Percentiles rank a stretch among this genome's conserved stretches.
phyloP scores from a whole-genome alignment of 177 flowering plant genomes.

The Vitis hybrid region DNA sequence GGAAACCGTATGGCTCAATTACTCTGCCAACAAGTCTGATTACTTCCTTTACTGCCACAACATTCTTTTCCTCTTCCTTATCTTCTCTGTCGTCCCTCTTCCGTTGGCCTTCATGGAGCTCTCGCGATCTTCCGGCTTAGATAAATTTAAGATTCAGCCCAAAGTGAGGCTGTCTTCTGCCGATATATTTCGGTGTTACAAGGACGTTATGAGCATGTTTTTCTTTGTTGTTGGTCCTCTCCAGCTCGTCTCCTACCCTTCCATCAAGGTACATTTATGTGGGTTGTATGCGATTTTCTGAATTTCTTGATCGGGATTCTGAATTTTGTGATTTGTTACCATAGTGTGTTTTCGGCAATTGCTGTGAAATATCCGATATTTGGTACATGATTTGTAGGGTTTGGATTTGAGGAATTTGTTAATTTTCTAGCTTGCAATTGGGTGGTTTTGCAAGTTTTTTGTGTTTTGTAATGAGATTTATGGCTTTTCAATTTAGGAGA shows the following conservation, averaged over 20 bases:
- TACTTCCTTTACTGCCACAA: constrained; percentile 76
- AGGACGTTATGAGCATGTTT: constrained; percentile 65
- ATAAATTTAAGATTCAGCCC: constrained; percentile 57
- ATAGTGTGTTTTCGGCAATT: not conserved
- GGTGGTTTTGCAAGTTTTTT: not conserved
- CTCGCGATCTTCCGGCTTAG: constrained; percentile 18
- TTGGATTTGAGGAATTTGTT: not conserved
- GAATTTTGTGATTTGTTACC: not conserved
- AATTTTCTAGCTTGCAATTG: not conserved
- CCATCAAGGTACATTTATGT: constrained; percentile 45
- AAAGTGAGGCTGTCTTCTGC: constrained; percentile 32
- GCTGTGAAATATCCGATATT: not conserved
- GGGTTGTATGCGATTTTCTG: too few relatives aligned
- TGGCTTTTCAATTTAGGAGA: not conserved
- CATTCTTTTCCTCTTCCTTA: constrained; percentile 61
- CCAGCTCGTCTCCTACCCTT: constrained; percentile 74
- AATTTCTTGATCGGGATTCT: too few relatives aligned
- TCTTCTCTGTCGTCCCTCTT: constrained; percentile 70
- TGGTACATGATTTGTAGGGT: not conserved
- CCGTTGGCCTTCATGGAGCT: constrained; percentile 53
- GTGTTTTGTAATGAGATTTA: not conserved
- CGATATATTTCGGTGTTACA: constrained; percentile 47
- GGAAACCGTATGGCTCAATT: constrained; percentile 81
- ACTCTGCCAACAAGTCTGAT: constrained; percentile 71
- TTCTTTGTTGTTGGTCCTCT: constrained; percentile 72